A percentile compares a stretch with the other conserved stretches of the same genome.
These are phyloP conservation scores for Penicillium sclerotigenum DNA, from an alignment of 2,329 filamentous ascomycete genomes.

Conservation along the genomic window DNA sequence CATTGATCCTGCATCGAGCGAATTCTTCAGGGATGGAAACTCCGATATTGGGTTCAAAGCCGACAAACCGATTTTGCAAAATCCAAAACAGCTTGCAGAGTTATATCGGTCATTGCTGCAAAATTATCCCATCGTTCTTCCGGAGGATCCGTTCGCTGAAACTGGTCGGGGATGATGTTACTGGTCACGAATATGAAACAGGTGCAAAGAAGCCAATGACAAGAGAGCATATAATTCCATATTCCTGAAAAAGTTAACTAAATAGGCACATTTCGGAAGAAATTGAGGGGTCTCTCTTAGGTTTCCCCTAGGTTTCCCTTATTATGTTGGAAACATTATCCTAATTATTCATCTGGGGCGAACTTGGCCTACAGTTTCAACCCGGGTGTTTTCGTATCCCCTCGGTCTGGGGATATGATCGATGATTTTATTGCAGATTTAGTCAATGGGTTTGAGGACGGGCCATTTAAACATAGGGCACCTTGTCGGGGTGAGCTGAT, in stretches of 20 bases:
- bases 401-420: constrained; percentile 44
- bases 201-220: constrained; percentile 35
- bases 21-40: constrained; percentile 35
- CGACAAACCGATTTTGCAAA: constrained; percentile 20
- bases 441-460: constrained; percentile 37
- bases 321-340: background rate
- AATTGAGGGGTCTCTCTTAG: constrained; percentile 31
- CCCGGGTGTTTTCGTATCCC: constrained; percentile 46
- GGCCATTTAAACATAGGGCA: constrained; percentile 44
- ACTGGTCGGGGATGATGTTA: constrained; percentile 44
- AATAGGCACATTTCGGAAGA: constrained; percentile 45
- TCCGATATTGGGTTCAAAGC: constrained; percentile 44
- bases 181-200: constrained; percentile 40
- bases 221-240: constrained; percentile 42
- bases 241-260: constrained; percentile 46
- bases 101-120: constrained; percentile 33
- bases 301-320: background rate
- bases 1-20: constrained; percentile 43
- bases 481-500: constrained; percentile 44
- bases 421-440: constrained; percentile 48
- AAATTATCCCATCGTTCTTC: constrained; percentile 39
- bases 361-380: constrained; percentile 31
- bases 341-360: constrained; percentile 24
- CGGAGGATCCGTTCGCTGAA: constrained; percentile 45
- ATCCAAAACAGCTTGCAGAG: constrained; percentile 26